Conservation (phyloP, 2,329 filamentous ascomycete genomes). For the Amauroascus niger region DNA sequence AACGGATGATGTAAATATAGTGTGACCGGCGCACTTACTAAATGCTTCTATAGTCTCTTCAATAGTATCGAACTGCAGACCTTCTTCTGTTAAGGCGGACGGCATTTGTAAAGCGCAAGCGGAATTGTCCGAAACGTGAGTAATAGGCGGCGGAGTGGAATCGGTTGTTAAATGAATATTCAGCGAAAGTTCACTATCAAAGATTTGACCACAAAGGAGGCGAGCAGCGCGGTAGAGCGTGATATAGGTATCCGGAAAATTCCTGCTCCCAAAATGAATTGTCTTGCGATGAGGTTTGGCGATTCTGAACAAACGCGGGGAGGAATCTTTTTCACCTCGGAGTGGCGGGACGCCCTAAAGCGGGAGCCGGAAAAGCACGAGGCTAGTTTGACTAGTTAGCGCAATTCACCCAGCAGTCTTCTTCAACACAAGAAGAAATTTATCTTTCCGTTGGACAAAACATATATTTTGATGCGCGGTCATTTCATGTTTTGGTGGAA, state of each 20-base stretch:
- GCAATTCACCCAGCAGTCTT: too few relatives aligned
- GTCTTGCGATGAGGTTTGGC: background rate
- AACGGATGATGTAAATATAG: background rate
- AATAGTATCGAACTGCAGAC: constrained; percentile 34
- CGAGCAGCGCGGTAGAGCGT: background rate
- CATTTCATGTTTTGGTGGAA: too few relatives aligned
- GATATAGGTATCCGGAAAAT: background rate
- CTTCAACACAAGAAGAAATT: too few relatives aligned
- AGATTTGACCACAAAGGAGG: background rate
- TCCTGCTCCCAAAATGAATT: background rate
- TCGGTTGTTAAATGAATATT: background rate
- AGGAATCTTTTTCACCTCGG: constrained; percentile 9
- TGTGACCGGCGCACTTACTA: constrained; percentile 25
- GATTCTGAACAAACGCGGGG: background rate
- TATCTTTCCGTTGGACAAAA: too few relatives aligned
- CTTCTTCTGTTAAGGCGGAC: constrained; percentile 25
- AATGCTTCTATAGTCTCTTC: constrained; percentile 36
- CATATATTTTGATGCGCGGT: too few relatives aligned
- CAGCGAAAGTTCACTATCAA: background rate
- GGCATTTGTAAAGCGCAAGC: constrained; percentile 24
- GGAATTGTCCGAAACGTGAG: background rate
- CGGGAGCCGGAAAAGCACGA: background rate
- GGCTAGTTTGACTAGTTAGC: too few relatives aligned
- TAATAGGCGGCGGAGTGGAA: background rate
- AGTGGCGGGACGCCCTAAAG: constrained; percentile 7